These are phyloP conservation scores for Thalassiosira livingstoniorum DNA, from an alignment of 352 stramenopile genomes.

Conservation along the genomic window DNA sequence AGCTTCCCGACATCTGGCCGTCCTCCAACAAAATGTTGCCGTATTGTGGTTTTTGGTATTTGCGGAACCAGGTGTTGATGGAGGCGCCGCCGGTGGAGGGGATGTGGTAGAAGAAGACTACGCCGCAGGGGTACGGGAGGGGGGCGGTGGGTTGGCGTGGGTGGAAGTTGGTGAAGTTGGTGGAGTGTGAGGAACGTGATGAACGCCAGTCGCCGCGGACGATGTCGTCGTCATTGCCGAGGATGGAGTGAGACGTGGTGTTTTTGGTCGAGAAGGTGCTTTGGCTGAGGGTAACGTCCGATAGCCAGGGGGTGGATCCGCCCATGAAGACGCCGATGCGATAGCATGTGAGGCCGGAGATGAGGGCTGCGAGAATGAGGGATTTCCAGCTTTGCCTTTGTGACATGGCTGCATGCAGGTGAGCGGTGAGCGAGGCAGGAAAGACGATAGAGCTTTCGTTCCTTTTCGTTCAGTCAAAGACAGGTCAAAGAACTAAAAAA, in stretches of 20 bases:
- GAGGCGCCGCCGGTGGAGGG: slow-evolving; percentile 24
- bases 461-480: too few species aligned
- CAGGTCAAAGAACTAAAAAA: too few species aligned
- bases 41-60: slow-evolving; percentile 23
- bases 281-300: neutral
- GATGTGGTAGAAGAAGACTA: slow-evolving; percentile 35
- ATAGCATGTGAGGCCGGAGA: slow-evolving; percentile 24
- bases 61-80: slow-evolving; percentile 22
- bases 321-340: slow-evolving; percentile 19
- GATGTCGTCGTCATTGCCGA: too few species aligned
- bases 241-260: too few species aligned
- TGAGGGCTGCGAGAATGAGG: slow-evolving; percentile 7
- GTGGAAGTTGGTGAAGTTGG: neutral
- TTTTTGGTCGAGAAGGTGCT: neutral
- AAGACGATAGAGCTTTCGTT: too few species aligned
- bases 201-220: neutral
- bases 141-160: neutral
- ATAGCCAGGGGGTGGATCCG: neutral
- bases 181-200: neutral
- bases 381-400: too few species aligned
- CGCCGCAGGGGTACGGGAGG: slow-evolving; percentile 24
- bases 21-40: too few species aligned
- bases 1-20: too few species aligned
- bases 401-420: too few species aligned
- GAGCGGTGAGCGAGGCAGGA: too few species aligned